Evolutionary conservation across 768 basidiomycete species (phyloP), one percentile per base, ranked within the genome.

Genomic region (Nevesoporus exiguus): DNA sequence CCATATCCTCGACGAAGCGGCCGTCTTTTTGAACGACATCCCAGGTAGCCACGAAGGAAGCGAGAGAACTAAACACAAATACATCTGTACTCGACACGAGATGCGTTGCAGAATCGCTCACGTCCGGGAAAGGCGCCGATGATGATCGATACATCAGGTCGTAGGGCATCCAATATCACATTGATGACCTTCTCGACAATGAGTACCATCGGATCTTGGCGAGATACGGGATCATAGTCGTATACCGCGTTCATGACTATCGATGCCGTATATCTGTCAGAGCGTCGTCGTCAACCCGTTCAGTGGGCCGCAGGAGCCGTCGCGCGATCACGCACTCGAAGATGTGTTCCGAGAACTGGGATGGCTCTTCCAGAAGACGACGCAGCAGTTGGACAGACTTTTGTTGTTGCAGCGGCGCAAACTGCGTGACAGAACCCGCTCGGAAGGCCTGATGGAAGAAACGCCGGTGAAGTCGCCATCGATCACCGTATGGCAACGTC

Each of bases 341-440:
- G 13, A 76, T 55, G 42, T 73, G 70, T 7, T 64, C 67, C 9
- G 66, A 47, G 37, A 71, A 62, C 39, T 66, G 60, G 8, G 61
- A 64, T 31, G 73, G 71, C 7, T 58, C 50, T 14, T 70, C 66
- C 3, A 74, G 31, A 11, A 77, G 62, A 3, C 60, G 61, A 5
- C 55, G 64, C 31, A 76, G 60, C 19, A 73, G 60, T 14, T 33
- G 55, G 48, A 68, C 67, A 3, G 67, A 58, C 8, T 66, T 65
- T 47, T 61, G 66, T 17, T 69, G 49, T 39, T 69, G 64, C 49
- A 68, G 59, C 0, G 67, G 67, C 14, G 58, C 63, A 50, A 67
- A 71, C 34, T 49, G 55, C 13, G 46, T 30, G 11, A 66, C 50
- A 8, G 55, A 57, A 2, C 45, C 45, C 36, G 55, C 27, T 41